Base-by-base conservation (phyloP, 2,329 filamentous ascomycete species). In the Lasiodiplodia citricola region DNA sequence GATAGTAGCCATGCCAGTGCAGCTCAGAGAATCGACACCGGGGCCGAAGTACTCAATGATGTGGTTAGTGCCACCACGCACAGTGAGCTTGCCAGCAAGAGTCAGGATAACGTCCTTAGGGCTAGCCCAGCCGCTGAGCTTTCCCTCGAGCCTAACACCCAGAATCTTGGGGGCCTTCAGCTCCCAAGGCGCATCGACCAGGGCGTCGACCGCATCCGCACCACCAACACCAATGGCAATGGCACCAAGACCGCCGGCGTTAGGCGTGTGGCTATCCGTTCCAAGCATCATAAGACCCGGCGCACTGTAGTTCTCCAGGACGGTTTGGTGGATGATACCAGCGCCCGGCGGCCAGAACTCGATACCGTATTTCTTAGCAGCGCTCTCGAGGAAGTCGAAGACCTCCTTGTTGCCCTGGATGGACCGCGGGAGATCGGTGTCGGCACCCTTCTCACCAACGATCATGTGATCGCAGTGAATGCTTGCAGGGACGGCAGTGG, bases 401-500 rank as follows among this genome's bases (percentile, higher is more conserved):
- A 99, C 94, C 85, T 99, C 96, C 80, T 94, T 94, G 82, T 99
- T 99, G 57, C 92, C 91, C 81, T 91, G 86, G 71, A 99, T 96
- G 52, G 94, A 96, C 38, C 91, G 88, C 35, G 91, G 88, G 71
- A 99, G 83, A 82, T 99, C 96, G 28, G 89, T 87, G 75, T 95
- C 91, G 44, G 95, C 96, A 69, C 96, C 96, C 78, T 90, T 92
- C 82, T 96, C 91, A 68, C 95, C 96, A 37, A 98, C 95, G 82
- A 99, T 98, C 90, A 99, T 91, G 81, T 99, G 96, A 83, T 99
- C 96, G 82, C 96, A 99, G 84, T 99, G 96, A 74, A 98, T 97
- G 80, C 94, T 97, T 60, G 96, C 95, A 13, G 96, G 96, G 62
- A 99, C 95, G 11, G 94, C 94, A 2, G 96, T 97, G 70, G 89